phyloP scores from a whole-genome alignment of 225 moss, liverwort and hornwort genomes.

The Anthoceros angustus region DNA sequence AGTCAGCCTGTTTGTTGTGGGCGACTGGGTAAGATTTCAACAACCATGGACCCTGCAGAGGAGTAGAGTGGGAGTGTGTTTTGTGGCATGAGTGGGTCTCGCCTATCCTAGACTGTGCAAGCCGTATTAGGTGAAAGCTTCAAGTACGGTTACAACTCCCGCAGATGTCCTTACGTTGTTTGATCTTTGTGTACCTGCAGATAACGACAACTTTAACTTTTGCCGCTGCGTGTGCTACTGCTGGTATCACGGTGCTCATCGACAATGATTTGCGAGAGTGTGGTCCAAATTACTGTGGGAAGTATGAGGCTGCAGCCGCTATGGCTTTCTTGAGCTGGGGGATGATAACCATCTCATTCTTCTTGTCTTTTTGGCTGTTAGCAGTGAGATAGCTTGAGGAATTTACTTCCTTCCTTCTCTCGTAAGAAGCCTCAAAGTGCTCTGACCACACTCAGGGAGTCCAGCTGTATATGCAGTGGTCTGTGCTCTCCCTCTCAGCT shows the following conservation, averaged over 20 bases:
- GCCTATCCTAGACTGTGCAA: background rate
- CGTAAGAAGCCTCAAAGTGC: slow-evolving; percentile 18
- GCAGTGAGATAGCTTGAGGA: slow-evolving; percentile 32
- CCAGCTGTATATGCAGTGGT: too few species aligned
- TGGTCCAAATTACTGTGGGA: slow-evolving; percentile 47
- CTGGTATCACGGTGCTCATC: slow-evolving; percentile 66
- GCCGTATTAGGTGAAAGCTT: background rate
- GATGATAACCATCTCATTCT: slow-evolving; percentile 44
- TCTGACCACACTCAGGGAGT: too few species aligned
- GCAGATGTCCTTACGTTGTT: slow-evolving; percentile 5
- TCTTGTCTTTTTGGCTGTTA: slow-evolving; percentile 63
- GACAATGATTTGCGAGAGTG: slow-evolving; percentile 56
- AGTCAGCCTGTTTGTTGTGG: slow-evolving; percentile 60
- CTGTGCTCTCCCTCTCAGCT: too few species aligned
- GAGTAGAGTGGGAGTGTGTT: background rate
- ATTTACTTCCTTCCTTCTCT: slow-evolving; percentile 6
- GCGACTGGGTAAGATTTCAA: slow-evolving; percentile 51
- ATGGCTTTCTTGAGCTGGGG: slow-evolving; percentile 76
- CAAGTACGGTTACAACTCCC: background rate
- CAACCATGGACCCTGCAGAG: background rate
- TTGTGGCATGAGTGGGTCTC: background rate
- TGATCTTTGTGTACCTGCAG: slow-evolving; percentile 15
- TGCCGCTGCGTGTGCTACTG: slow-evolving; percentile 53
- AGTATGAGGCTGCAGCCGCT: slow-evolving; percentile 58
- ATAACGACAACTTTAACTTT: slow-evolving; percentile 64